phyloP scores from a whole-genome alignment of 345 rosid species.

The Eucalyptus melliodora region DNA sequence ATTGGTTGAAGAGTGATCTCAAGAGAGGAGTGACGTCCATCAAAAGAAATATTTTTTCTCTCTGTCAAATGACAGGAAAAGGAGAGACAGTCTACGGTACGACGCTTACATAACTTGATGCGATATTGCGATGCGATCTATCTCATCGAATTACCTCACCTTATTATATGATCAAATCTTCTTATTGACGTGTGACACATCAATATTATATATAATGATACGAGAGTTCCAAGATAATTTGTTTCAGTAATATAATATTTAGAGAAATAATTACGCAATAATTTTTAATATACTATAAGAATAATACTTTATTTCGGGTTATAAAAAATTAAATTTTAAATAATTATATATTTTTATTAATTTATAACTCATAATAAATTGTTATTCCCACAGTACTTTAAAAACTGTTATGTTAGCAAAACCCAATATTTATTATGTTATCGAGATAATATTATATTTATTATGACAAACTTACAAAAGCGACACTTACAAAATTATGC shows the following conservation, averaged over 20 bases:
- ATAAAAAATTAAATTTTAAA: too few relatives aligned
- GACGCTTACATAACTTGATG: neutral
- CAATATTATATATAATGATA: neutral
- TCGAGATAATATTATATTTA: neutral
- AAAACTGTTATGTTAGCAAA: too few relatives aligned
- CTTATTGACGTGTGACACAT: neutral
- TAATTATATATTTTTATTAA: too few relatives aligned
- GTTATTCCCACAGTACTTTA: accelerated
- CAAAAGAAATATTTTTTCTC: neutral
- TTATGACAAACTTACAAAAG: neutral
- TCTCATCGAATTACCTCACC: neutral
- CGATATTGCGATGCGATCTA: neutral
- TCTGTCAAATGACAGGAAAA: neutral
- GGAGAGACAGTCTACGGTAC: neutral
- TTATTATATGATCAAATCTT: neutral
- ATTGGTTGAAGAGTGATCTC: neutral
- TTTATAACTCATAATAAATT: accelerated
- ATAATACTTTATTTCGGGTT: too few relatives aligned
- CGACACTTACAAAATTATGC: neutral
- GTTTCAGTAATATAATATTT: neutral
- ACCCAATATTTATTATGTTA: neutral
- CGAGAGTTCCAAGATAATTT: neutral
- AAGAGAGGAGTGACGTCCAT: neutral
- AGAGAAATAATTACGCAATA: too few relatives aligned
- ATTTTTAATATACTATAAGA: too few relatives aligned